phyloP scores from a whole-genome alignment of 2,329 filamentous ascomycete species.

The Chaetomium sp. region DNA sequence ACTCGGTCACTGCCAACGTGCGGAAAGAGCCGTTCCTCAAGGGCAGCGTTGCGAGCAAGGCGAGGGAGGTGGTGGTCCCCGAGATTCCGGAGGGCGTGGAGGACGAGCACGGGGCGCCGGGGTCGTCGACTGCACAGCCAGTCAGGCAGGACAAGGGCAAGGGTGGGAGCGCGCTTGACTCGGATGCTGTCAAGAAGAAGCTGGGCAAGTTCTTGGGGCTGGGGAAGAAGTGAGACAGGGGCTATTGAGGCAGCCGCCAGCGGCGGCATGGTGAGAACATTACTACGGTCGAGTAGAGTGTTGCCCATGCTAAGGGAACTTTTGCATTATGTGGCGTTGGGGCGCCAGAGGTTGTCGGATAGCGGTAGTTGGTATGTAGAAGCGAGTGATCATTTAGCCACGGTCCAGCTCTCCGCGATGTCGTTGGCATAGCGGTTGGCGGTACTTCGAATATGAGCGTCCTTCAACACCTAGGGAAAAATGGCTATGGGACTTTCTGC shows the following conservation, averaged over 20 bases:
- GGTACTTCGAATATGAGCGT: background rate
- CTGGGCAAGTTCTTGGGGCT: constrained; percentile 73
- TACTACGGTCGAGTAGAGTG: background rate
- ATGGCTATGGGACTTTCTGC: too few relatives aligned
- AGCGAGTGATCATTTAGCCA: background rate
- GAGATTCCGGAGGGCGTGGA: constrained; percentile 50
- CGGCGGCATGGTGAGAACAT: background rate
- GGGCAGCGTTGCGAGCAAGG: constrained; percentile 58
- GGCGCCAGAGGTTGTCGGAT: background rate
- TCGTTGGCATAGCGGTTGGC: background rate
- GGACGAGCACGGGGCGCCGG: constrained; percentile 41
- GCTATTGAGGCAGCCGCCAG: background rate
- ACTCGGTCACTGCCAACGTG: constrained; percentile 58
- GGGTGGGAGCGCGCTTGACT: constrained; percentile 39
- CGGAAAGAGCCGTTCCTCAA: constrained; percentile 63
- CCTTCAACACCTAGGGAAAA: too few relatives aligned
- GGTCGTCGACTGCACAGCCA: constrained; percentile 21
- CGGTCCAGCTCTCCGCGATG: background rate
- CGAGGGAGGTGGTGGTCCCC: constrained; percentile 67
- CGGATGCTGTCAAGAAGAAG: constrained; percentile 47
- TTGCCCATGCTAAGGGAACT: background rate
- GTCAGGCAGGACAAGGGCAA: constrained; percentile 38
- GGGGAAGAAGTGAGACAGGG: constrained; percentile 63
- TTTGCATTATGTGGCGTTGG: constrained; percentile 27
- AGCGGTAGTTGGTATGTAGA: background rate